A percentile compares a stretch with the other conserved stretches of the same genome.
These are phyloP conservation scores for Gnaphalium uliginosum DNA, from an alignment of 129 eudicot genomes.

Conservation along the genomic window DNA sequence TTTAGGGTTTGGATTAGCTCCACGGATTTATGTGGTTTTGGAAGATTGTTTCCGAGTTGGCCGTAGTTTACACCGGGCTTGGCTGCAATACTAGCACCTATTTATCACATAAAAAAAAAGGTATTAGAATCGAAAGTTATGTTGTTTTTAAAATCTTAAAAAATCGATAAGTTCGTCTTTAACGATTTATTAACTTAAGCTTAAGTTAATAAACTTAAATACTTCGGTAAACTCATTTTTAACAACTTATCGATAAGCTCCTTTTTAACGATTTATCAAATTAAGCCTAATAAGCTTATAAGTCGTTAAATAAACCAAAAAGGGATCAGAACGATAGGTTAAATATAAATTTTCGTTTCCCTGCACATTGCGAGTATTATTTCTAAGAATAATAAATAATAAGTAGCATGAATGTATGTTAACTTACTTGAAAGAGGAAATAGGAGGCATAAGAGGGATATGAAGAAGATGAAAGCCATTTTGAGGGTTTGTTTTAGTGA, in stretches of 20 bases:
- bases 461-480: conserved; percentile 21
- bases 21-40: conserved; percentile 46
- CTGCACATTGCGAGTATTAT: background rate
- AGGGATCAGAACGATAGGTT: no score
- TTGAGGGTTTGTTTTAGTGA: conserved; percentile 9
- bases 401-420: background rate
- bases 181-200: no score
- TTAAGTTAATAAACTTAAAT: no score
- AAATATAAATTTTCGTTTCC: no score
- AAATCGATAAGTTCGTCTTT: no score
- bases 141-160: background rate
- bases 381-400: background rate
- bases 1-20: conserved; percentile 58
- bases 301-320: no score
- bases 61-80: conserved; percentile 80
- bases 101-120: background rate
- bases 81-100: conserved; percentile 57
- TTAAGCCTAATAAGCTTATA: no score
- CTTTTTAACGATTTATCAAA: no score
- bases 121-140: background rate
- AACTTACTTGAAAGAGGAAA: conserved; percentile 36
- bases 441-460: conserved; percentile 27
- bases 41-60: conserved; percentile 77
- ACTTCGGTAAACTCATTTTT: no score
- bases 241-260: no score